Conservation (phyloP, 2,329 filamentous ascomycete species). For the Colletotrichum cuscutae region DNA sequence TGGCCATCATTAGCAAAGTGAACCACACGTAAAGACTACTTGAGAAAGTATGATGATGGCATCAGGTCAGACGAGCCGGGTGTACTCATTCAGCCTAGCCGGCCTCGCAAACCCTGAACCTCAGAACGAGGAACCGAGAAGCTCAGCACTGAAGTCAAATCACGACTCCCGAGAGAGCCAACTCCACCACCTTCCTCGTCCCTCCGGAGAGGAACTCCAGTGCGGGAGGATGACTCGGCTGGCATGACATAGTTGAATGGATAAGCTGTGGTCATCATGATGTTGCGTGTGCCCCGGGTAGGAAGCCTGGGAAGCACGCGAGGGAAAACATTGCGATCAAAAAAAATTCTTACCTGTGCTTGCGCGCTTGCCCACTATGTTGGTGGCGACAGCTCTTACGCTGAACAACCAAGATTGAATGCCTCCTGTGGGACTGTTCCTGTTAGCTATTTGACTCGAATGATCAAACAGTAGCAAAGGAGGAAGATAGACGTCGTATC, state of each 20-base stretch:
- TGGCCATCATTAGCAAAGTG: slow-evolving; percentile 4
- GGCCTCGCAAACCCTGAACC: slow-evolving; percentile 58
- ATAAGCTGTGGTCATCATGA: slow-evolving; percentile 76
- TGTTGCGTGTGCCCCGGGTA: background rate
- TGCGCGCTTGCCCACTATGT: no score
- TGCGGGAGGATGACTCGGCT: slow-evolving; percentile 80
- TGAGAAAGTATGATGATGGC: background rate
- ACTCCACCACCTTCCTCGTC: slow-evolving; percentile 82
- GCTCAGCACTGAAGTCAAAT: slow-evolving; percentile 69
- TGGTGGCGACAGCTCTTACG: background rate
- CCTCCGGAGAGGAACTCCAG: slow-evolving; percentile 64
- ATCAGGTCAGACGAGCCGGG: slow-evolving; percentile 68
- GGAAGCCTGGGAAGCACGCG: background rate
- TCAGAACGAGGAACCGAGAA: slow-evolving; percentile 48
- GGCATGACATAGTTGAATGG: slow-evolving; percentile 78
- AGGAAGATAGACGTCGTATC: slow-evolving; percentile 45
- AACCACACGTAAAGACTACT: background rate
- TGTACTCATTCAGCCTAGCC: slow-evolving; percentile 74
- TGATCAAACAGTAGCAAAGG: background rate
- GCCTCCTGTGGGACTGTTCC: background rate
- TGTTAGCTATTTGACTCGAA: background rate
- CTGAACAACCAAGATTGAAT: background rate
- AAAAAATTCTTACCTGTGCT: background rate
- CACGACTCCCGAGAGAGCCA: slow-evolving; percentile 55
- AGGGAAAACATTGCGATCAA: slow-evolving; percentile 17